Percentiles rank a stretch among this genome's conserved stretches.
Evolutionary conservation across 495 filamentous ascomycete genomes (phyloP).

Genomic region (Aspergillus kassunensis): DNA sequence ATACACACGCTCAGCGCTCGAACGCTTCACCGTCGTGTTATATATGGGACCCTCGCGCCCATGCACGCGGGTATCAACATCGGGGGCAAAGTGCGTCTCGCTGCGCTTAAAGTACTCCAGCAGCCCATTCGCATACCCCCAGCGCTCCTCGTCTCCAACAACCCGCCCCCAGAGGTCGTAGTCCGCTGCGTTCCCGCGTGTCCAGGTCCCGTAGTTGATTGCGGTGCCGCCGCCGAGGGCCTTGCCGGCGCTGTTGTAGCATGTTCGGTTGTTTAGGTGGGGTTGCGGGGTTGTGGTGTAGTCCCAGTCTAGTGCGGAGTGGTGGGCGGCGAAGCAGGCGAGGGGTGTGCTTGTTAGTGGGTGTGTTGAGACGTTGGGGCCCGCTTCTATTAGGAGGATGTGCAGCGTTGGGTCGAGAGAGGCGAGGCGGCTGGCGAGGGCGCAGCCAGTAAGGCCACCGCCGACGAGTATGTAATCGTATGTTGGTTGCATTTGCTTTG

Average conservation of each 20-base stretch:
- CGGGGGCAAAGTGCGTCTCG: conserved; percentile 22
- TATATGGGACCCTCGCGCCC: conserved; percentile 24
- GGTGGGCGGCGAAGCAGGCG: not conserved
- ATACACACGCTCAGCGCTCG: conserved; percentile 32
- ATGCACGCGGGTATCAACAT: conserved; percentile 13
- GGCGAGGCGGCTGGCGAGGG: conserved; percentile 23
- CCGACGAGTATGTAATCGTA: conserved; percentile 40
- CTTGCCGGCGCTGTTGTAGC: conserved; percentile 22
- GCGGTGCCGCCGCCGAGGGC: conserved; percentile 27
- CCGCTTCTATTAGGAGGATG: conserved; percentile 34
- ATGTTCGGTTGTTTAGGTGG: conserved; percentile 18
- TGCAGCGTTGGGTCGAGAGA: conserved; percentile 12
- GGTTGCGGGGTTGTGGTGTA: conserved; percentile 25
- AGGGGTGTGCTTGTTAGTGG: conserved; percentile 16
- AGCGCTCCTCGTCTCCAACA: conserved; percentile 26
- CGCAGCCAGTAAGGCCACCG: conserved; percentile 40
- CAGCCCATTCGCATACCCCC: conserved; percentile 29
- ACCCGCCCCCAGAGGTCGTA: conserved; percentile 32
- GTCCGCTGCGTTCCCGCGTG: conserved; percentile 30
- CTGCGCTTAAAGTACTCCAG: conserved; percentile 32
- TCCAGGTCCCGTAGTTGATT: conserved; percentile 35
- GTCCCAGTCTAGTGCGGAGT: conserved; percentile 25
- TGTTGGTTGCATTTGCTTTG: too few species aligned
- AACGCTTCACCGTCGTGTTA: conserved; percentile 13
- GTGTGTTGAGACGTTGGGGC: conserved; percentile 21